Conservation (phyloP, 2,329 filamentous ascomycete species). For the Karstenula rhodostoma region DNA sequence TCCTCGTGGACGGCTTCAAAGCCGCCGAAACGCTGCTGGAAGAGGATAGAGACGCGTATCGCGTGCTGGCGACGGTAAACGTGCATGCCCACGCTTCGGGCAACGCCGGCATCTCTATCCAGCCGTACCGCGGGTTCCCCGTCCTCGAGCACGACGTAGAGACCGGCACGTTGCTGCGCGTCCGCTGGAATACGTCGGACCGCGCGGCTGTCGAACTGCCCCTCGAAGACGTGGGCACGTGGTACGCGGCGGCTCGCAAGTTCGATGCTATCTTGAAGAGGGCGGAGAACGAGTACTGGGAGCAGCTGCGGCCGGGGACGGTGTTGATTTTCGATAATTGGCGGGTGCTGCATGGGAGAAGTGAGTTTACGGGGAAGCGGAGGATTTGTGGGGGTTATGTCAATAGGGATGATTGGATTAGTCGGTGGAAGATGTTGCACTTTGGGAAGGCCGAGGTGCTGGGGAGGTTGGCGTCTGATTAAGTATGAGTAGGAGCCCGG, state of each 20-base stretch:
- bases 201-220: conserved; percentile 72
- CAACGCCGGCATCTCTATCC: conserved; percentile 82
- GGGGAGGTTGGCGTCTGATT: conserved; percentile 23
- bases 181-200: conserved; percentile 96
- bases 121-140: conserved; percentile 73
- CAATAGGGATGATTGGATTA: conserved; percentile 35
- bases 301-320: conserved; percentile 80
- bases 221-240: conserved; percentile 61
- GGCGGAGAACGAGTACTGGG: conserved; percentile 75
- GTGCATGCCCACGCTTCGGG: conserved; percentile 86
- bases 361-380: conserved; percentile 81
- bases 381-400: conserved; percentile 88
- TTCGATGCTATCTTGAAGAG: conserved; percentile 76
- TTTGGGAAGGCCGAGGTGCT: conserved; percentile 28
- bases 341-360: conserved; percentile 88
- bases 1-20: conserved; percentile 87
- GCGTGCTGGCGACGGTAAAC: conserved; percentile 62
- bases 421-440: conserved; percentile 29
- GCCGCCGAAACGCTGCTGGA: conserved; percentile 68
- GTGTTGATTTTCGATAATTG: conserved; percentile 96
- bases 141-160: conserved; percentile 70
- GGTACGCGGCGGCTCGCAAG: conserved; percentile 82
- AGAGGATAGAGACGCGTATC: conserved; percentile 65
- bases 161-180: conserved; percentile 62
- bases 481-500: background rate